These are phyloP conservation scores for Trypanosoma melophagium DNA, from an alignment of 208 protist species.

Conservation along the genomic window DNA sequence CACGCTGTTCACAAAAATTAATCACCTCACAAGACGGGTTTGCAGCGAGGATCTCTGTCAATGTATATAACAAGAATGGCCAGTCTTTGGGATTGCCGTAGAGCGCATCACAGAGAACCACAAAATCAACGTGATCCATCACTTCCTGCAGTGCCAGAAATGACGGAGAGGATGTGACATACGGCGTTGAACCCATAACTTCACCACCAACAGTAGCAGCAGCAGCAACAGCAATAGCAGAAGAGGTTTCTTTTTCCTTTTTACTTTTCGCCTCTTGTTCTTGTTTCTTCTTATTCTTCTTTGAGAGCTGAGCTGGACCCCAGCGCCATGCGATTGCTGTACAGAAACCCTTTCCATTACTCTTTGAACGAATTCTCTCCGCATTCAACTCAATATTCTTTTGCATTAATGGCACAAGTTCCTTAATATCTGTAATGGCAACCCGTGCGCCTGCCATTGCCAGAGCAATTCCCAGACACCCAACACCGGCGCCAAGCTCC, in stretches of 20 bases:
- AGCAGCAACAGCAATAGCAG: too few relatives aligned
- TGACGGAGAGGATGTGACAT: constrained; percentile 32
- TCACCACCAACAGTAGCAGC: not conserved
- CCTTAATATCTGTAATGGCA: constrained; percentile 79
- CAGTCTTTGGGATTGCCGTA: constrained; percentile 89
- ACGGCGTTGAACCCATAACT: constrained; percentile 5
- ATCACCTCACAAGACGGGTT: constrained; percentile 68
- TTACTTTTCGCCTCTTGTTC: not conserved
- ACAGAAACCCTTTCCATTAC: constrained; percentile 46
- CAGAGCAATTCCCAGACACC: constrained; percentile 86
- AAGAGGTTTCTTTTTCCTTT: not conserved
- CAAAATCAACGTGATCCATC: constrained; percentile 44
- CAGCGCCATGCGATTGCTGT: constrained; percentile 73
- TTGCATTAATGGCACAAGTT: constrained; percentile 82
- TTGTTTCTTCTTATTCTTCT: constrained; percentile 39
- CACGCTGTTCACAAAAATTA: constrained; percentile 91
- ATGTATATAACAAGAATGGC: constrained; percentile 78
- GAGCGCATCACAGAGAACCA: constrained; percentile 85
- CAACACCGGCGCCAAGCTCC: constrained; percentile 85
- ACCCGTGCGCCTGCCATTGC: constrained; percentile 75
- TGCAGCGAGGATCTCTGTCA: constrained; percentile 63
- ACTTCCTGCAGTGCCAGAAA: constrained; percentile 32
- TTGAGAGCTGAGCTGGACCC: constrained; percentile 51
- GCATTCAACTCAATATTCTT: constrained; percentile 72
- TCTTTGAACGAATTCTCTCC: constrained; percentile 33